These are phyloP conservation scores for Lanmaoa rubissima DNA, from an alignment of 768 basidiomycete species.

Conservation along the genomic window DNA sequence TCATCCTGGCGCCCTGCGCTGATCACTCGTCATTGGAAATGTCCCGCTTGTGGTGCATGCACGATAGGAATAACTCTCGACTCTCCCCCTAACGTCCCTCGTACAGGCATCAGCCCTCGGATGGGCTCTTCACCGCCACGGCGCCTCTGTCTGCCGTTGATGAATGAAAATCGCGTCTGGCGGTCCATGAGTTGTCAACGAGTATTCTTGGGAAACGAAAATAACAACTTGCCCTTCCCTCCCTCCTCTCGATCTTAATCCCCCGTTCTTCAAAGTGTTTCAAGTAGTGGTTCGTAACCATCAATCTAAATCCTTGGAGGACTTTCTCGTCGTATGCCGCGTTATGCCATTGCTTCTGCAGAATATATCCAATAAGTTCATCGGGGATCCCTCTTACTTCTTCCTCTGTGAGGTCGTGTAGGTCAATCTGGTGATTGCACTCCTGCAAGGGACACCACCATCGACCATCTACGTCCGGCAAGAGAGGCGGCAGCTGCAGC, in stretches of 20 bases:
- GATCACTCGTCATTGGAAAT: not conserved
- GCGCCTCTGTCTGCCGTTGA: constrained; percentile 5
- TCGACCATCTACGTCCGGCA: constrained; percentile 43
- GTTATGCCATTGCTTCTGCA: constrained; percentile 36
- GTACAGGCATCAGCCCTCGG: constrained; percentile 24
- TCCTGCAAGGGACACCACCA: constrained; percentile 51
- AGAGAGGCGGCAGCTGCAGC: constrained; percentile 35
- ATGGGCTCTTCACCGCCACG: not conserved
- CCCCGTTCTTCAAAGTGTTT: constrained; percentile 24
- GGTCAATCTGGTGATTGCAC: constrained; percentile 47
- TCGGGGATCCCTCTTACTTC: constrained; percentile 27
- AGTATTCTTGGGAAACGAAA: not conserved
- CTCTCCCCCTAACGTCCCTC: constrained; percentile 25
- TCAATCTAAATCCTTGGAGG: constrained; percentile 21
- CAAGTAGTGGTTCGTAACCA: constrained; percentile 29
- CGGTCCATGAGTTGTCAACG: not conserved
- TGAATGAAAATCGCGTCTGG: constrained; percentile 15
- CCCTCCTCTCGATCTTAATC: constrained; percentile 11
- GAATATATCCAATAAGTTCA: constrained; percentile 24
- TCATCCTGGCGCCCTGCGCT: not conserved
- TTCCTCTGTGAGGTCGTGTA: constrained; percentile 40
- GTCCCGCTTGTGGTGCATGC: constrained; percentile 10
- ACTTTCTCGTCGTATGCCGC: constrained; percentile 30
- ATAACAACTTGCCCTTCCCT: constrained; percentile 19
- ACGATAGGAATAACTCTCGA: constrained; percentile 25